Evolutionary conservation across 805 yeast species (phyloP), one percentile per base, ranked within the genome.

Genomic region (Spathaspora arborariae): DNA sequence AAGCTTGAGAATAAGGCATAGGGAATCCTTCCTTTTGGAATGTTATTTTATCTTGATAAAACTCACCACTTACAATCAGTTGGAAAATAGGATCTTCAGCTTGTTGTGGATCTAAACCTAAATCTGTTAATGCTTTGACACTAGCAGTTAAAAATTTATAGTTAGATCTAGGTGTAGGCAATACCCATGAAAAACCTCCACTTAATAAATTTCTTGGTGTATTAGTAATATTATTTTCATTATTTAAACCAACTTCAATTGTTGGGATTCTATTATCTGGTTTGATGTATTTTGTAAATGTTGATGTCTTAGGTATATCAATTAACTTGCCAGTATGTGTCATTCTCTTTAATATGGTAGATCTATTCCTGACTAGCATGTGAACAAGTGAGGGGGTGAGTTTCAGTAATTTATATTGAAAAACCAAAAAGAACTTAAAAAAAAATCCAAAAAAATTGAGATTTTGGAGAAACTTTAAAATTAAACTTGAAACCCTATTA

Each of bases 1-100:
- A 92, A 0, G 92, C 88, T 63, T 86, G 91, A 10, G 97, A 80
- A 64, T 86, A 92, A 0, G 99, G 98, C 54, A 80, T 80, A 1
- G 85, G 76, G 41, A 55, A 60, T 45, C 62, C 46, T 35, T 48
- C 26, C 36, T 48, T 24, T 30, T 47, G 38, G 53, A 60, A 49
- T n/a, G 47, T 45, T 10, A 48, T 47, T 5, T 74, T 71, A 15
- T 68, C 68, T 9, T 52, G 45, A 51, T 69, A 70, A 20, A 57
- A 50, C 35, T 79, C 70, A 1, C 97, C 97, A 47, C 82, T 73
- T 3, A 86, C 79, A 2, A 87, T 63, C 22, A 75, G 65, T 46
- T 73, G 75, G 52, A 79, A 83, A 6, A 65, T 68, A 0, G 72
- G 71, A 46, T 79, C 76, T 2, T 64, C 52, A 20, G 40, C 44